Evolutionary conservation across 2,329 filamentous ascomycete species (phyloP), one percentile per base, ranked within the genome.

Genomic region (Botrytis deweyae): DNA sequence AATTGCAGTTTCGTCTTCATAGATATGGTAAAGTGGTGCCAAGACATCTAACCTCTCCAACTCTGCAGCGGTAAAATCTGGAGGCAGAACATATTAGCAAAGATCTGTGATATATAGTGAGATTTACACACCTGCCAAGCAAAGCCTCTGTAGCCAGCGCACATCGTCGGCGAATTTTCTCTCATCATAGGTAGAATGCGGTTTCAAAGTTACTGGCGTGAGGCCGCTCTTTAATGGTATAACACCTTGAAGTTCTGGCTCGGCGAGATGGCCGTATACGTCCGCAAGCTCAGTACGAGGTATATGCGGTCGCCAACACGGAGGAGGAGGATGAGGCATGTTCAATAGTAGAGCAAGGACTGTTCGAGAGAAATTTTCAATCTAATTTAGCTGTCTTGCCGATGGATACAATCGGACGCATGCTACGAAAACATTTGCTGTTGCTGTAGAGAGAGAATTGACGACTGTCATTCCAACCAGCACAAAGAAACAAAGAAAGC

Each of bases 41-140:
- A 59, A 10, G 52, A 52, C 67, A 25, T 61, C 67, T 6, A 70
- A 2, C 1, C n/a, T 58, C 49, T 70, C 38, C 25, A 70, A 59
- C 29, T 75, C 74, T 2, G 72, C 72, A 46, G 69, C 59, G 12
- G 61, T 70, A 7, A 75, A 71, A 20, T 70, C 72, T 70, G n/a
- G 29, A 6, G 18, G 36, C 3, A 55, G 1, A 14, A 22, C 38
- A 4, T 29, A 12, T 68, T 42, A 68, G 65, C 16, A 42, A 68
- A 6, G 10, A 29, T 42, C 25, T 40, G 25, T 61, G 20, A 61
- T 42, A 4, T 44, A 29, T 20, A 25, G 5, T 49, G n/a, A 33
- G n/a, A n/a, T 61, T 14, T 68, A 36, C 29, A 22, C 44, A 72
- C 58, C 65, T 29, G 3, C 14, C 8, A 10, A 29, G 44, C 1